These are phyloP conservation scores for Massariosphaeria phaeospora DNA, from an alignment of 495 filamentous ascomycete genomes.

Conservation along the genomic window DNA sequence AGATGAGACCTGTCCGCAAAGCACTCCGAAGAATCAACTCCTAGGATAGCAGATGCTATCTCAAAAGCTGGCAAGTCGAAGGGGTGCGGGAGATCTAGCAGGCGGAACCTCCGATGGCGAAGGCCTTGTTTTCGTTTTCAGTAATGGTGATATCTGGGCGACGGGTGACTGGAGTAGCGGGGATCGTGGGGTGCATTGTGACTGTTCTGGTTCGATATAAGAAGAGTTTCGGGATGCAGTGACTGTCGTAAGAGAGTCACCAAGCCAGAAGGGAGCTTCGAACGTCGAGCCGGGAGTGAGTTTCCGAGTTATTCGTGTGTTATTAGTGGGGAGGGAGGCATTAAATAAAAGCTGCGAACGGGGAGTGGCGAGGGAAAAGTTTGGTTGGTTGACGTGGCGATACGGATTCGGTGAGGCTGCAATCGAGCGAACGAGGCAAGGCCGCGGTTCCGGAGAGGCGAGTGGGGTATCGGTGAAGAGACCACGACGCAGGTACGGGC, in stretches of 20 bases:
- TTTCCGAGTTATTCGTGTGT: conserved; percentile 4
- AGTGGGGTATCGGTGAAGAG: not conserved
- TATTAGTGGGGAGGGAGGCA: conserved; percentile 5
- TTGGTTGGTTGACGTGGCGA: conserved; percentile 3
- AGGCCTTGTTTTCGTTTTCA: conserved; percentile 30
- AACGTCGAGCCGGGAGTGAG: conserved; percentile 8
- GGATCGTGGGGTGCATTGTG: conserved; percentile 28
- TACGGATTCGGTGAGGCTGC: conserved; percentile 26
- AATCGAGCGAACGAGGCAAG: conserved; percentile 33
- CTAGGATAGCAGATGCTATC: conserved; percentile 22
- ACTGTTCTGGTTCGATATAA: conserved; percentile 21
- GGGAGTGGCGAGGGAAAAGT: conserved; percentile 2
- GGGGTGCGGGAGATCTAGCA: conserved; percentile 27
- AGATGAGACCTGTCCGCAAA: conserved; percentile 22
- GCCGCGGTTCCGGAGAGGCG: conserved; percentile 16
- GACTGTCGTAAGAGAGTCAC: conserved; percentile 14
- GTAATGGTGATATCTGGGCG: conserved; percentile 32
- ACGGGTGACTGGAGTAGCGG: conserved; percentile 34
- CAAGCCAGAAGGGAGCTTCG: conserved; percentile 21
- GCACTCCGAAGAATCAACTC: conserved; percentile 25
- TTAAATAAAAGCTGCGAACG: conserved; percentile 1
- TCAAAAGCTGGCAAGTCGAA: conserved; percentile 28
- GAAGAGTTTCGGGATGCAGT: conserved; percentile 23
- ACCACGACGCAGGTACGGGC: conserved; percentile 25
- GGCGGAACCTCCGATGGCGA: conserved; percentile 24